Evolutionary conservation across 768 basidiomycete genomes (phyloP).

Genomic region (Neoboletus brunneissimus): DNA sequence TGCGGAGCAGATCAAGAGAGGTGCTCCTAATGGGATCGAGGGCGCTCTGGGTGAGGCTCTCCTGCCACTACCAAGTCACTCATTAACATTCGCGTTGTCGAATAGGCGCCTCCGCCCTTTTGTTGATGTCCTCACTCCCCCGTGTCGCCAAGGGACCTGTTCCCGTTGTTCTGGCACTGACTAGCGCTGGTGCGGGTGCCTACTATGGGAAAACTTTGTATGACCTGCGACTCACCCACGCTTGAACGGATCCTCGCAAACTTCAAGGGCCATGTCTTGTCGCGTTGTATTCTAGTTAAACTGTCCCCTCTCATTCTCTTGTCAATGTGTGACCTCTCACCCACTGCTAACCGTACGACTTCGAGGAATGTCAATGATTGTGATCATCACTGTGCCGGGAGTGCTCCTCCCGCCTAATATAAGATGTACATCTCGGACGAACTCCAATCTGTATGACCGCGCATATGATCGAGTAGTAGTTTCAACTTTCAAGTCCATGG

Average conservation of each 20-base stretch:
- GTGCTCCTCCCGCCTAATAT: background rate
- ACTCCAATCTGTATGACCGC: slow-evolving; percentile 1
- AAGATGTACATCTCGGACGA: slow-evolving; percentile 14
- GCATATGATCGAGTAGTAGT: slow-evolving; percentile 2
- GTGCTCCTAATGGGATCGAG: slow-evolving; percentile 71
- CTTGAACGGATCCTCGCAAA: slow-evolving; percentile 2
- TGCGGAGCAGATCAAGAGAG: slow-evolving; percentile 70
- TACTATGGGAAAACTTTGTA: slow-evolving; percentile 70
- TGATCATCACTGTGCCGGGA: background rate
- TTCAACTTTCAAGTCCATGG: slow-evolving; percentile 3
- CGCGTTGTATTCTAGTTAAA: slow-evolving; percentile 11
- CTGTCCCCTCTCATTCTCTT: background rate
- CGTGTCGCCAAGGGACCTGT: slow-evolving; percentile 73
- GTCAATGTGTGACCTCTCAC: background rate
- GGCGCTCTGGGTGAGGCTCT: slow-evolving; percentile 64
- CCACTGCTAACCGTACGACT: background rate
- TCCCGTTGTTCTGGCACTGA: slow-evolving; percentile 58
- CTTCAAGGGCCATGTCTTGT: background rate
- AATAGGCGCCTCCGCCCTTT: slow-evolving; percentile 71
- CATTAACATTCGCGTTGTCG: background rate
- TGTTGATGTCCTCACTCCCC: slow-evolving; percentile 72
- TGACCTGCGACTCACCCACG: slow-evolving; percentile 23
- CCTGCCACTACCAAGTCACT: background rate
- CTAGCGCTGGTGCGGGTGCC: slow-evolving; percentile 55
- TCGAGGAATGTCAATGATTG: slow-evolving; percentile 4